Base-by-base conservation (phyloP, 1,284 basidiomycete species). In the Ustilago sp. region DNA sequence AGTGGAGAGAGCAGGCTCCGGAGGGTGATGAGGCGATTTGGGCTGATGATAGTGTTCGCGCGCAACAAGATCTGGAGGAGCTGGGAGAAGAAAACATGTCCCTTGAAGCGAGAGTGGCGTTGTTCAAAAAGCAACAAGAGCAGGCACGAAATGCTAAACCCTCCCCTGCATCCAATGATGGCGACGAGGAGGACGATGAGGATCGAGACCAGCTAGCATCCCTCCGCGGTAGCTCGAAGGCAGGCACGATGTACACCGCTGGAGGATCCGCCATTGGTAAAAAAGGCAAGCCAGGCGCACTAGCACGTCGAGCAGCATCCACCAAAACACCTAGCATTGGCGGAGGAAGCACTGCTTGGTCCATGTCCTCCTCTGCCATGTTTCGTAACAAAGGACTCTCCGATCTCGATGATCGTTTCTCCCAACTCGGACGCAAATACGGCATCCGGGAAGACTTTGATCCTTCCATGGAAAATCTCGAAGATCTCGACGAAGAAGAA, bases 301-400 rank as follows among this genome's bases (percentile, higher is more conserved):
- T 83, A 8, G 83, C 83, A 0, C 74, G 83, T 8, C 64, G 80
- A 32, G 83, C 83, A 3, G 81, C 81, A 7, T 75, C 70, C 53
- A 83, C 74, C 36, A 71, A 77, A 47, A 82, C 77, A 4, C 77
- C 76, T 2, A 80, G 79, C 28, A 79, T 79, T 4, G 77, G 79
- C 36, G 81, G 83, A 31, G 80, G 82, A 17, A 75, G 79, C 35
- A 82, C 83, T 11, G 80, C 81, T 13, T 85, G 82, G 80, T 80
- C 77, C 31, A 98, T 99, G 96, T 96, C 93, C 83, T 95, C 93
- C 80, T 95, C 94, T 3, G 94, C 94, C 31, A 95, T 99, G 93
- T 94, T 91, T 87, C 90, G 97, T 47, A 99, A 94, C 81, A 91
- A 95, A 80, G 92, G 94, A 0, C 87, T 99, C 39, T 91, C 93